Percentiles rank a stretch among this genome's conserved stretches.
Evolutionary conservation across 805 yeast genomes (phyloP).

Genomic region (Danielia reshetovae): DNA sequence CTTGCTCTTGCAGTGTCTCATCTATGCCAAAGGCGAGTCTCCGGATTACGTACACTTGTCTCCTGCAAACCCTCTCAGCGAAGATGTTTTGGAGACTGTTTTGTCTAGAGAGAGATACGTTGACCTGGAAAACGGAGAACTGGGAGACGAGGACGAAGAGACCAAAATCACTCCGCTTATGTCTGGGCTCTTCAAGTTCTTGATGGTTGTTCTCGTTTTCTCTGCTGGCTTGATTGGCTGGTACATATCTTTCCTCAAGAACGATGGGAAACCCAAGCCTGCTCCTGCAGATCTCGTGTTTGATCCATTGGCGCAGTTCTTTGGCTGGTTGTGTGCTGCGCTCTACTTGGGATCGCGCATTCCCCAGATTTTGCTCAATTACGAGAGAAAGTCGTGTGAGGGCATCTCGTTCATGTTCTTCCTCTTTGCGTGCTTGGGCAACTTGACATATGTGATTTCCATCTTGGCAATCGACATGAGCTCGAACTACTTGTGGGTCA

Average conservation of each 20-base stretch:
- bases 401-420: constrained; percentile 93
- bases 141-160: constrained; percentile 1
- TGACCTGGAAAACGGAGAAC: constrained; percentile 12
- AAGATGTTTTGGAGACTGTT: constrained; percentile 62
- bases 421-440: constrained; percentile 92
- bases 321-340: constrained; percentile 78
- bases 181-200: constrained; percentile 25
- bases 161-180: constrained; percentile 17
- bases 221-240: constrained; percentile 85
- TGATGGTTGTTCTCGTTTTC: constrained; percentile 65
- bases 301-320: constrained; percentile 77
- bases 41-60: constrained; percentile 77
- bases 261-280: constrained; percentile 31
- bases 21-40: constrained; percentile 61
- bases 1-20: constrained; percentile 75
- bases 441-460: constrained; percentile 83
- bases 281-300: constrained; percentile 47
- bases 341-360: constrained; percentile 83
- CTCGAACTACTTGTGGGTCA: constrained; percentile 66
- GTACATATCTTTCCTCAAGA: constrained; percentile 59
- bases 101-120: constrained; percentile 38
- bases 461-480: constrained; percentile 74
- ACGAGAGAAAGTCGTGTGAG: constrained; percentile 84
- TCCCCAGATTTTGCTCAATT: constrained; percentile 88
- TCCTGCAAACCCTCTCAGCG: constrained; percentile 83